Conservation (phyloP, 176 grass and related monocot genomes). For the Bolboschoenus planiculmis region DNA sequence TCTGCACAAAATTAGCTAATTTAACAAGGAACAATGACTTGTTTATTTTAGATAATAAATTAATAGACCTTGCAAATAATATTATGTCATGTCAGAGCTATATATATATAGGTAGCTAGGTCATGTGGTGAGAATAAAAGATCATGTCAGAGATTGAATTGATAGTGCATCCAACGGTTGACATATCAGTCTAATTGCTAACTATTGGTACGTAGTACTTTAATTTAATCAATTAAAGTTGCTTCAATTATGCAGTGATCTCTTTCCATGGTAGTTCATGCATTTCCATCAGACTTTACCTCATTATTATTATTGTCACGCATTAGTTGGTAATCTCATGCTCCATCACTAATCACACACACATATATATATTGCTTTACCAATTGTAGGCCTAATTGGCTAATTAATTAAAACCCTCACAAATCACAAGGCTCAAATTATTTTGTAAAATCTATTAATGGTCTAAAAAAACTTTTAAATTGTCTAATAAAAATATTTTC, state of each 20-base stretch:
- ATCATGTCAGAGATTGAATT: neutral
- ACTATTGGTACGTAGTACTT: neutral
- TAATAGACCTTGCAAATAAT: neutral
- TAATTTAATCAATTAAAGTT: slow-evolving; percentile 18
- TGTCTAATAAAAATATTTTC: neutral
- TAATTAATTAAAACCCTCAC: too few species aligned
- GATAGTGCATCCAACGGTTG: slow-evolving; percentile 17
- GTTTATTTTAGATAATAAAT: neutral
- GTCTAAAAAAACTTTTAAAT: neutral
- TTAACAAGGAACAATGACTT: neutral
- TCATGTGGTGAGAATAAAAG: neutral
- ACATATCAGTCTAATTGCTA: slow-evolving; percentile 19
- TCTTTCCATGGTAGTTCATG: slow-evolving; percentile 17
- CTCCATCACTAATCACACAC: neutral
- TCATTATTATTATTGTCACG: neutral
- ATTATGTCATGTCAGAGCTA: neutral
- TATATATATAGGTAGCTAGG: neutral
- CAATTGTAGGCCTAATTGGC: neutral
- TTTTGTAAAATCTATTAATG: neutral
- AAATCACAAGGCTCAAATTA: neutral
- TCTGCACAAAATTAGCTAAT: neutral
- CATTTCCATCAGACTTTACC: slow-evolving; percentile 21
- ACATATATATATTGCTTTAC: too few species aligned
- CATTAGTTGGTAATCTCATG: neutral
- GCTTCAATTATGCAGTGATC: slow-evolving; percentile 1